Conservation (phyloP, 1,139 yeast genomes). For the Scheffersomyces segobiensis region DNA sequence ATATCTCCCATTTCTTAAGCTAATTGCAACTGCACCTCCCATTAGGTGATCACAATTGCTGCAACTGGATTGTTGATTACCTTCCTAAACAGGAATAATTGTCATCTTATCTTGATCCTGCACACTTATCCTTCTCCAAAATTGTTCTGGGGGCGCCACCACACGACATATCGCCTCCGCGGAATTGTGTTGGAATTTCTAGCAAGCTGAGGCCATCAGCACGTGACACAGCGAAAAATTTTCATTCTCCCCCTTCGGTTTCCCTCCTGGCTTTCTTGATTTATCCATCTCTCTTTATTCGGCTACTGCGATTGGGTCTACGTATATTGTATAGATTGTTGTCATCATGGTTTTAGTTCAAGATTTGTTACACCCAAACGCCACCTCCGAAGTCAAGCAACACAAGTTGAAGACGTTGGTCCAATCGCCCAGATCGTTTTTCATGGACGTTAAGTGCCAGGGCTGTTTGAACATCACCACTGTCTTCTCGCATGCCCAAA, state of each 20-base stretch:
- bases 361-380: constrained; percentile 79
- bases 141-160: not conserved
- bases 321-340: not conserved
- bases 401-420: constrained; percentile 98
- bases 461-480: constrained; percentile 99
- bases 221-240: not conserved
- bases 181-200: not conserved
- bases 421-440: constrained; percentile 96
- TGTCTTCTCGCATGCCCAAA: constrained; percentile 99
- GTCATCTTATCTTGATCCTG: not conserved
- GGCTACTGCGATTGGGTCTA: not conserved
- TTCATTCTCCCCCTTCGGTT: not conserved
- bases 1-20: not conserved
- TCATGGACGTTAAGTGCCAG: constrained; percentile 99
- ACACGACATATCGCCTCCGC: not conserved
- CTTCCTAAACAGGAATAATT: not conserved
- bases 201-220: not conserved
- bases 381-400: constrained; percentile 92
- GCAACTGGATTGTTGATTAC: not conserved
- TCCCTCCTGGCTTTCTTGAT: not conserved
- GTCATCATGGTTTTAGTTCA: constrained; percentile 18
- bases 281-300: not conserved
- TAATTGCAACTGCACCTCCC: not conserved
- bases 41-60: not conserved
- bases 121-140: not conserved